These are phyloP conservation scores for Forsythia suspensa DNA, from an alignment of 257 asterid genomes.

Conservation along the genomic window DNA sequence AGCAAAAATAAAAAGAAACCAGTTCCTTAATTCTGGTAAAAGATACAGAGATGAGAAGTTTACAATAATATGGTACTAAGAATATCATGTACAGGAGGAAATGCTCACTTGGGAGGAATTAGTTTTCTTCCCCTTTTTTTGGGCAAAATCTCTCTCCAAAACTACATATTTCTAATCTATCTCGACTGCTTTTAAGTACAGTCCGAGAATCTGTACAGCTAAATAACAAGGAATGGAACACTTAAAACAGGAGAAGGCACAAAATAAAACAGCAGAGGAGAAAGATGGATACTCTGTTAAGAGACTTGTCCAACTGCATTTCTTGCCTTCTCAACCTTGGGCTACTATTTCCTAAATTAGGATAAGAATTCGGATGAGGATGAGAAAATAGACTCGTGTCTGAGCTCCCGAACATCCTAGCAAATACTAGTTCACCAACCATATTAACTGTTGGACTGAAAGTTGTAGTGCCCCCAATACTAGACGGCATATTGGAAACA, in stretches of 20 bases:
- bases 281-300: conserved; percentile 68
- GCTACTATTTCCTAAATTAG: conserved; percentile 40
- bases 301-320: conserved; percentile 69
- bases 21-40: neutral
- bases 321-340: conserved; percentile 85
- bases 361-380: conserved; percentile 50
- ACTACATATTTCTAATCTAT: conserved; percentile 26
- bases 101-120: conserved; percentile 9
- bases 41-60: neutral
- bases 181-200: conserved; percentile 21
- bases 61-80: neutral
- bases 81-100: neutral
- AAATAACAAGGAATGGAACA: conserved; percentile 23
- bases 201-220: conserved; percentile 31
- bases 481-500: conserved; percentile 35
- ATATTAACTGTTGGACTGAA: conserved; percentile 68
- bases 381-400: conserved; percentile 54
- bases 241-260: conserved; percentile 78
- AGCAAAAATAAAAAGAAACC: neutral
- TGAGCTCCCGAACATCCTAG: conserved; percentile 62
- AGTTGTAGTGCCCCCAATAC: conserved; percentile 39
- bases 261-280: conserved; percentile 65
- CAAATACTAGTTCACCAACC: conserved; percentile 78
- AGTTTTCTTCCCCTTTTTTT: neutral
- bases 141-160: conserved; percentile 15